Evolutionary conservation across 78 protist genomes (phyloP), one percentile per base, ranked within the genome.

Genomic region (Isochrysis galbana): DNA sequence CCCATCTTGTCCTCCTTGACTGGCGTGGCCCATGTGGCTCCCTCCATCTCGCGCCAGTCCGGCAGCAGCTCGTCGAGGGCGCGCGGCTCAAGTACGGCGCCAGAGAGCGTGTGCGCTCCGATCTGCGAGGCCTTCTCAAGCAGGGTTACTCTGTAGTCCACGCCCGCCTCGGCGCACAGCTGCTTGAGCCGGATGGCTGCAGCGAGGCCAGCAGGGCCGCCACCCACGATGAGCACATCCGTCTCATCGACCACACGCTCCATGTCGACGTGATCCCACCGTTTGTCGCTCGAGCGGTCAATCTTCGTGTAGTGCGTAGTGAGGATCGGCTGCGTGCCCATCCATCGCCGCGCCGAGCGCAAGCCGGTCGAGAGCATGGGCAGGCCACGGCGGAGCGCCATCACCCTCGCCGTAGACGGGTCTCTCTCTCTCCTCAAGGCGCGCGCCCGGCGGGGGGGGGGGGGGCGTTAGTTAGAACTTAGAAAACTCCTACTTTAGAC

Each of bases 121-220:
- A 97, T 80, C 77, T 93, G 95, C 11, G 96, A 91, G 41, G 97
- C 99, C 95, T 98, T 98, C 90, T 98, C 99, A 10, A 98, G 83
- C 11, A 98, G 93, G 78, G 95, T 87, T 23, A 98, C 98, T 67
- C 96, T 51, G 29, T 93, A 1, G 19, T 96, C 94, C 47, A 93
- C 84, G 42, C 89, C 91, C 21, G 51, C 67, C 39, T 78, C 93
- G 45, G n/a, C 61, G 42, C 94, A 91, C 51, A 96, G 95, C 95
- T 99, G 99, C 93, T 96, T 97, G 14, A 98, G 61, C 29, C 96
- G 93, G 51, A 99, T 98, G 36, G 99, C 99, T 0, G 99, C 98
- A 4, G 97, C 46, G 34, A 98, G 95, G 22, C 99, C 99, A 1
- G 99, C 96, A 14, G 99, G 99, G 26, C 99, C 99, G 14, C 98